phyloP scores from a whole-genome alignment of 1,139 yeast genomes.

The Kurtzmaniella quercitrusa region DNA sequence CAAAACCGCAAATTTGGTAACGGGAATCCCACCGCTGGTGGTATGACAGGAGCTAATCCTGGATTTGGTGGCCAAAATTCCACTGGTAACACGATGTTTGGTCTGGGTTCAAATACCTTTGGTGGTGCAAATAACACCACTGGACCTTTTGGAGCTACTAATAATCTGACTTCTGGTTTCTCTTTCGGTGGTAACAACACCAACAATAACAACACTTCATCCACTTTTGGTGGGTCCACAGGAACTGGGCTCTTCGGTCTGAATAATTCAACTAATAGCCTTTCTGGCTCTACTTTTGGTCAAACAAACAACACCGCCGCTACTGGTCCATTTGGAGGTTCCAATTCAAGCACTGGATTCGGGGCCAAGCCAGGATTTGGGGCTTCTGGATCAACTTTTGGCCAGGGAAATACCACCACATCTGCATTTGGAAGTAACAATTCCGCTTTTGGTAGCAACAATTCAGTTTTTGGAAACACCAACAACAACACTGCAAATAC shows the following conservation, averaged over 20 bases:
- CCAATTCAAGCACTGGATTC: slow-evolving; percentile 9
- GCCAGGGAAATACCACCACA: slow-evolving; percentile 12
- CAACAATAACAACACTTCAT: slow-evolving; percentile 11
- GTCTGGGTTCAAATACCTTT: slow-evolving; percentile 11
- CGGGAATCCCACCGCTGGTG: slow-evolving; percentile 21
- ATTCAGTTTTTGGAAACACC: slow-evolving; percentile 16
- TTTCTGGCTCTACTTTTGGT: slow-evolving; percentile 16
- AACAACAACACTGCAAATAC: slow-evolving; percentile 10
- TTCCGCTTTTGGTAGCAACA: slow-evolving; percentile 12
- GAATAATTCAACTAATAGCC: slow-evolving; percentile 7
- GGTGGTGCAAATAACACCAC: slow-evolving; percentile 7
- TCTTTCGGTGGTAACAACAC: slow-evolving; percentile 17
- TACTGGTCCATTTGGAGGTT: slow-evolving; percentile 16
- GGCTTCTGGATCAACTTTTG: slow-evolving; percentile 12
- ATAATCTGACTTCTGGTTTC: slow-evolving; percentile 17
- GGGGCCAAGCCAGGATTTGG: slow-evolving; percentile 4
- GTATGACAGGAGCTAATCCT: slow-evolving; percentile 15
- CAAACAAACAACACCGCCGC: slow-evolving; percentile 7
- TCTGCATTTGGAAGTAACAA: slow-evolving; percentile 15
- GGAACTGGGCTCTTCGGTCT: slow-evolving; percentile 8
- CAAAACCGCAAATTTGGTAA: slow-evolving; percentile 65
- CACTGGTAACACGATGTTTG: slow-evolving; percentile 13
- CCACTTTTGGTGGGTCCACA: slow-evolving; percentile 21
- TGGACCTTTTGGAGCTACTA: slow-evolving; percentile 9
- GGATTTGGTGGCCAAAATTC: slow-evolving; percentile 17